phyloP scores from a whole-genome alignment of 257 asterid species.

The Rehmannia glutinosa region DNA sequence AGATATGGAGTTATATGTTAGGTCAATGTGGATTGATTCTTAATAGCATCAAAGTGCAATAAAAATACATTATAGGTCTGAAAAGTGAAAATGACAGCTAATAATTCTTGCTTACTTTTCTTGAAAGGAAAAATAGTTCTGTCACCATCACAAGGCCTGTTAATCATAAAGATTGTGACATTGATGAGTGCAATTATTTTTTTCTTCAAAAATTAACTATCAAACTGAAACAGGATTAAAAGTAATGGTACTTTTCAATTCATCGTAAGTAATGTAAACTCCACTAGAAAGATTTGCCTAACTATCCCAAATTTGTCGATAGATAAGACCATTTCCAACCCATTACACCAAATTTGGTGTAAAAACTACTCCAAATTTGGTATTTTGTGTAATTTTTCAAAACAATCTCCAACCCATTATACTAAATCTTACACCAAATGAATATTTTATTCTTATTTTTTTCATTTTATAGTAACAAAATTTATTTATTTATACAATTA shows the following conservation, averaged over 20 bases:
- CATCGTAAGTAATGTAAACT: slow-evolving; percentile 15
- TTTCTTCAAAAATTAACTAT: slow-evolving; percentile 12
- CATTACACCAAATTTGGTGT: no score
- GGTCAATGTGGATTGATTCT: slow-evolving; percentile 18
- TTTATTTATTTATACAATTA: no score
- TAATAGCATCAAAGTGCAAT: slow-evolving; percentile 20
- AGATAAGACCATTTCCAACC: no score
- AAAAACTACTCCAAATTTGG: no score
- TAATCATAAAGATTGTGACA: slow-evolving; percentile 29
- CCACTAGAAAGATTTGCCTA: slow-evolving; percentile 16
- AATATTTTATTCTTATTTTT: no score
- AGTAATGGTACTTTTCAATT: slow-evolving; percentile 6
- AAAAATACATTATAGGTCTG: slow-evolving; percentile 13
- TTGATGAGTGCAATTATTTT: slow-evolving; percentile 15
- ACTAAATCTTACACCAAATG: no score
- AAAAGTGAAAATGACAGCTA: slow-evolving; percentile 24
- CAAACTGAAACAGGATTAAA: slow-evolving; percentile 16
- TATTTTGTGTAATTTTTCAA: no score
- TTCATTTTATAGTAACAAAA: no score
- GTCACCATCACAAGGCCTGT: slow-evolving; percentile 27
- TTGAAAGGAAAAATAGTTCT: slow-evolving; percentile 22
- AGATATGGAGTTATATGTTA: slow-evolving; percentile 21
- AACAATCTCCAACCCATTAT: no score
- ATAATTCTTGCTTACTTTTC: slow-evolving; percentile 20
- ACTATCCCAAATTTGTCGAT: no score